phyloP scores from a whole-genome alignment of 208 protist genomes.

The Leishmania tropica region DNA sequence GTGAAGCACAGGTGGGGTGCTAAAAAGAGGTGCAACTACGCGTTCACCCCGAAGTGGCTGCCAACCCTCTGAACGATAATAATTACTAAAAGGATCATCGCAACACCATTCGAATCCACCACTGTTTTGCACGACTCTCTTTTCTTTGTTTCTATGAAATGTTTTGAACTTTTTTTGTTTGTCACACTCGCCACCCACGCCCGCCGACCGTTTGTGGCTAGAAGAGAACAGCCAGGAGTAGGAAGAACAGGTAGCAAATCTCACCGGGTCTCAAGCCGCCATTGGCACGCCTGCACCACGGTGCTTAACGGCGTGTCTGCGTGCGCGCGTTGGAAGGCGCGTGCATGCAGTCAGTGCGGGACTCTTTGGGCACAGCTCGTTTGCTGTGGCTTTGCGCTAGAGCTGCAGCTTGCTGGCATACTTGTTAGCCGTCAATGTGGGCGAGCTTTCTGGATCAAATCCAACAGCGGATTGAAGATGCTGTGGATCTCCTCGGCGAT shows the following conservation, averaged over 20 bases:
- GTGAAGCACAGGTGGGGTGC: background rate
- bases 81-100: background rate
- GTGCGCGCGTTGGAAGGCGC: background rate
- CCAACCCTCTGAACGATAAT: background rate
- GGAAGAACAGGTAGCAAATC: background rate
- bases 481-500: conserved; percentile 47
- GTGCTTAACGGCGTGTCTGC: conserved; percentile 7
- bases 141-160: background rate
- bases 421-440: conserved; percentile 12
- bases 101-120: background rate
- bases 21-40: background rate
- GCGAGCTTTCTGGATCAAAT: conserved; percentile 59
- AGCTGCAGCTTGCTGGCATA: background rate
- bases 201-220: background rate
- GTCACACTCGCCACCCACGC: conserved; percentile 3
- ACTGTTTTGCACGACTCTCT: background rate
- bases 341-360: background rate
- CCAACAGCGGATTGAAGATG: conserved; percentile 69
- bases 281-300: background rate
- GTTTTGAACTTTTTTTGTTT: background rate
- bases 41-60: background rate
- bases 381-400: background rate
- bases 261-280: background rate
- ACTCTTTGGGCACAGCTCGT: background rate
- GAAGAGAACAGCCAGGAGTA: background rate